A percentile compares a stretch with the other conserved stretches of the same genome.
phyloP scores from a whole-genome alignment of 129 eudicot species.

The Cynara cardunculus region DNA sequence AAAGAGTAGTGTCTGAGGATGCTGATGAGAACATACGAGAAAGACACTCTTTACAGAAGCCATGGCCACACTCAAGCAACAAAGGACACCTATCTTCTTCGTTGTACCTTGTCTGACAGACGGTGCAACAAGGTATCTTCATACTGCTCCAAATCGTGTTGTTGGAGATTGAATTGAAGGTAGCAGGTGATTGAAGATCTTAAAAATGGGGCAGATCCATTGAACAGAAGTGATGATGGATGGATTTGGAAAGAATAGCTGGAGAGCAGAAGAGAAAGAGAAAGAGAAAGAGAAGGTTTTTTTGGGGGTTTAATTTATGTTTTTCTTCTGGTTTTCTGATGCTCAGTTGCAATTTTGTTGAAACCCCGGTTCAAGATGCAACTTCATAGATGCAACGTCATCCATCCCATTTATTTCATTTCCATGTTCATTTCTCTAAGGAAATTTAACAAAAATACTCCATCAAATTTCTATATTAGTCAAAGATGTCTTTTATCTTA shows the following conservation, averaged over 20 bases:
- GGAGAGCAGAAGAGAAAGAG: conserved; percentile 17
- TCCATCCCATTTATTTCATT: too few species aligned
- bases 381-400: too few species aligned
- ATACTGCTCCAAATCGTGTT: conserved; percentile 15
- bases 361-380: neutral
- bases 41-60: conserved; percentile 78
- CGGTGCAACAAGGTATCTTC: conserved; percentile 85
- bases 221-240: conserved; percentile 13
- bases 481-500: too few species aligned
- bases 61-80: conserved; percentile 90
- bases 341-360: neutral
- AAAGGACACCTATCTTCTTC: conserved; percentile 82
- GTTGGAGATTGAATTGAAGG: neutral
- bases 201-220: conserved; percentile 28
- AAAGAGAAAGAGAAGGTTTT: neutral
- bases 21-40: conserved; percentile 65
- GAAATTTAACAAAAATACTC: too few species aligned
- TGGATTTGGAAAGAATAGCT: conserved; percentile 34
- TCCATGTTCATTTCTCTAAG: too few species aligned
- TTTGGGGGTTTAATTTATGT: conserved; percentile 13
- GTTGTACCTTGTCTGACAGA: conserved; percentile 77
- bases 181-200: conserved; percentile 16
- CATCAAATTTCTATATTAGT: too few species aligned
- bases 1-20: conserved; percentile 52
- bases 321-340: neutral